Evolutionary conservation across 2,329 filamentous ascomycete species (phyloP), one percentile per base, ranked within the genome.

Genomic region (Dactylellina leptospora): DNA sequence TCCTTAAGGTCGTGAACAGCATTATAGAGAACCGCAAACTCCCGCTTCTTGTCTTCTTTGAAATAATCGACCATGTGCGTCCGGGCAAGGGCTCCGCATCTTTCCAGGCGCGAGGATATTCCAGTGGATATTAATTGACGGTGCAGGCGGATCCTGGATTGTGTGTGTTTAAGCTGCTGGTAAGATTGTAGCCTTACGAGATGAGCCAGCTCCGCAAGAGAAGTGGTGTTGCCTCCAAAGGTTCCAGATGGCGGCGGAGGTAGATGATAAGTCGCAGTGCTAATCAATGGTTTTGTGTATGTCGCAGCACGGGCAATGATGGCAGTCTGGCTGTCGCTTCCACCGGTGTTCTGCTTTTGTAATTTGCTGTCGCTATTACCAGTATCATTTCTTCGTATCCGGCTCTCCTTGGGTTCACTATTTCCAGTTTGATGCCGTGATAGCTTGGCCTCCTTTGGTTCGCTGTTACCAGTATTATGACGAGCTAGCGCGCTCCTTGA

Each of bases 61-160:
- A 93, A 92, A 80, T 86, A 87, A 76, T 93, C 90, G 75, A 91
- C 89, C 76, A 95, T 82, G 75, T 89, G 90, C 74, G 88, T 86
- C 78, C 92, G 87, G 73, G 89, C 87, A 69, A 90, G 86, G 79
- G 91, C 88, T 75, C 90, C 88, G 76, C 88, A 91, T 75, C 89
- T 86, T 76, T 88, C 87, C 78, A 93, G 82, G 63, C 91, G 88
- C 71, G 89, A 87, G 75, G 88, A 91, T 69, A 92, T 82, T 38
- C 90, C 90, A 44, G 88, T 90, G 18, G 89, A 90, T 58, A 93
- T 86, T 73, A 93, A 82, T 78, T 86, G 90, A 77, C 88, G 85
- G 79, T 92, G 89, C 58, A 95, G 84, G 64, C 90, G 88, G 75
- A 90, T 83, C 75, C 90, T 85, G 47, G 88, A 90, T 78, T 89